phyloP scores from a whole-genome alignment of 306 rosid genomes.

The Ormosia emarginata region DNA sequence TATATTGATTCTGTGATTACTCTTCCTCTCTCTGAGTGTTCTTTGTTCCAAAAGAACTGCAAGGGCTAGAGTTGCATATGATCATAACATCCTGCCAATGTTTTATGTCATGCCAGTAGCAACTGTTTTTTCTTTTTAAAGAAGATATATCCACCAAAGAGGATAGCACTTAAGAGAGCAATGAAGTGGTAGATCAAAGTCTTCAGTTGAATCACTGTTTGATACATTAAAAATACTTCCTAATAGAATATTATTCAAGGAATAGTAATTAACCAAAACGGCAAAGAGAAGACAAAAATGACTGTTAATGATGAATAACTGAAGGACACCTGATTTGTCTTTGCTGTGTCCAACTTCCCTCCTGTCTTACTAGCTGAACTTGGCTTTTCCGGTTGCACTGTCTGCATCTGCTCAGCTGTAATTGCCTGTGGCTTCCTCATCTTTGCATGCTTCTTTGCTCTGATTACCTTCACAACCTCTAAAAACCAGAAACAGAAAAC shows the following conservation, averaged over 20 bases:
- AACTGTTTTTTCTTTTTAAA: neutral
- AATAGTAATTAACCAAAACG: neutral
- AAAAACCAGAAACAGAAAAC: conserved; percentile 14
- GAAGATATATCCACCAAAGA: neutral
- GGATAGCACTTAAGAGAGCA: neutral
- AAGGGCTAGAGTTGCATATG: neutral
- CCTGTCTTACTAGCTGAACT: conserved; percentile 37
- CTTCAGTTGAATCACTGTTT: neutral
- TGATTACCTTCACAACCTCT: conserved; percentile 83
- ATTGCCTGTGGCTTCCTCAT: conserved; percentile 47
- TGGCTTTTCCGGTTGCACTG: conserved; percentile 21
- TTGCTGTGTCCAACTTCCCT: conserved; percentile 30
- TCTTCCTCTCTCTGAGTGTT: neutral
- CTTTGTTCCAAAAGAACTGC: neutral
- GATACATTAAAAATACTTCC: neutral
- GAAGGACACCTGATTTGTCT: conserved; percentile 43
- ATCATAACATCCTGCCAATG: neutral
- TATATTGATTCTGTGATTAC: neutral
- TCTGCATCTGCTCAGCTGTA: conserved; percentile 28
- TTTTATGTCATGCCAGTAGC: neutral
- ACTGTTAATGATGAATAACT: neutral
- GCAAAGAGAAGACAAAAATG: neutral
- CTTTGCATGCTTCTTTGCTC: conserved; percentile 78
- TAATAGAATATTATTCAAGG: neutral
- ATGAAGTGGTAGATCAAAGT: conserved; percentile 1